phyloP scores from a whole-genome alignment of 2,329 filamentous ascomycete genomes.

The Setomelanomma holmii region DNA sequence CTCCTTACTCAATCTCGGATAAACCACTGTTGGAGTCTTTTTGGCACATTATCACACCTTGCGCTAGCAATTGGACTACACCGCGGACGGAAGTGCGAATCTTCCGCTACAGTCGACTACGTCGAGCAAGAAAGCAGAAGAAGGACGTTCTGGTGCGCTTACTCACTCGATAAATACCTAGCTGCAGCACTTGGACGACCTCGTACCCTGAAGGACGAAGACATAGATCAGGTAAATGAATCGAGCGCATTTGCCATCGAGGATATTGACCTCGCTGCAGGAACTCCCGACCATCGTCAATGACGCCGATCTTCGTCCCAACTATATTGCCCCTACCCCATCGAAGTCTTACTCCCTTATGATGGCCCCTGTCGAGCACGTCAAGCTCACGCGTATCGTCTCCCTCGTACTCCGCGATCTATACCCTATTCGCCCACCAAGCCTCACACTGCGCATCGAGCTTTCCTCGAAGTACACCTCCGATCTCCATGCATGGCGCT shows the following conservation, averaged over 20 bases:
- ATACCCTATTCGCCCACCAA: conserved; percentile 50
- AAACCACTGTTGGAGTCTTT: conserved; percentile 68
- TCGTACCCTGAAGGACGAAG: conserved; percentile 66
- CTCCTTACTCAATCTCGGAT: conserved; percentile 65
- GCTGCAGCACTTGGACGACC: conserved; percentile 69
- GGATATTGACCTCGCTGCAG: too few species aligned
- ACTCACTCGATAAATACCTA: conserved; percentile 68
- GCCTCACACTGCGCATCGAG: conserved; percentile 40
- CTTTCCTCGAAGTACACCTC: conserved; percentile 52
- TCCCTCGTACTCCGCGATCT: conserved; percentile 55
- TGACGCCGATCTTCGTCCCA: conserved; percentile 39
- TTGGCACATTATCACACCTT: conserved; percentile 64
- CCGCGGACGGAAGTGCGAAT: conserved; percentile 44
- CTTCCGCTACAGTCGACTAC: conserved; percentile 50
- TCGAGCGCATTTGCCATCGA: too few species aligned
- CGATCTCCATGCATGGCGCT: conserved; percentile 56
- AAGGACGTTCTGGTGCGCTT: conserved; percentile 68
- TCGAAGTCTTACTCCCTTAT: conserved; percentile 49
- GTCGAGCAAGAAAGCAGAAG: conserved; percentile 61
- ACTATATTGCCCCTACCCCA: conserved; percentile 36
- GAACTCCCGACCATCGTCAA: conserved; percentile 46
- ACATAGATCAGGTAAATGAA: conserved; percentile 70
- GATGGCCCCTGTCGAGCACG: conserved; percentile 56
- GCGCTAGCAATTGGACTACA: conserved; percentile 57
- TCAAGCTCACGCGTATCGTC: conserved; percentile 55